A percentile compares a stretch with the other conserved stretches of the same genome.
phyloP scores from a whole-genome alignment of 495 filamentous ascomycete species.

The Penicillium riverlandense region DNA sequence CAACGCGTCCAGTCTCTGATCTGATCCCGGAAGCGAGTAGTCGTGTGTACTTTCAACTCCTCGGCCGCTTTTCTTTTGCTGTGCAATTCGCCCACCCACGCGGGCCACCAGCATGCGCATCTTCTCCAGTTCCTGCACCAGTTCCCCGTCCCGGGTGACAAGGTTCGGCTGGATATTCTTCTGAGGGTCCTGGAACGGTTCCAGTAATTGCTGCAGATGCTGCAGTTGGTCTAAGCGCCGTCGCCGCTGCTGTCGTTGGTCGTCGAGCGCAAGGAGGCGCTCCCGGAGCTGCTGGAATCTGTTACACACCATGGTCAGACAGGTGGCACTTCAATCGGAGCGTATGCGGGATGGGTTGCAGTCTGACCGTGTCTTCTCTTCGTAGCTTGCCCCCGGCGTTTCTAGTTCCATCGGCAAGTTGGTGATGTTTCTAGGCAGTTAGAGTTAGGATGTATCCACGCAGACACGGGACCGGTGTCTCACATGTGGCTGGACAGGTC shows the following conservation, averaged over 20 bases:
- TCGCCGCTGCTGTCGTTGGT: slow-evolving; percentile 43
- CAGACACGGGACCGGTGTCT: slow-evolving; percentile 3
- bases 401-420: slow-evolving; percentile 27
- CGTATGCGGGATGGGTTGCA: not conserved
- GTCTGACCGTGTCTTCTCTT: slow-evolving; percentile 26
- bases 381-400: slow-evolving; percentile 23
- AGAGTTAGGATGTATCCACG: slow-evolving; percentile 9
- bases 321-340: slow-evolving; percentile 17
- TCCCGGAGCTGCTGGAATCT: slow-evolving; percentile 51
- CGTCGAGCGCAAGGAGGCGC: slow-evolving; percentile 43
- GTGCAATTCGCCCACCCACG: slow-evolving; percentile 54
- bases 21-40: slow-evolving; percentile 22
- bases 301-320: slow-evolving; percentile 22
- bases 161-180: slow-evolving; percentile 69
- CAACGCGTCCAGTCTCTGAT: slow-evolving; percentile 28
- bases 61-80: slow-evolving; percentile 19
- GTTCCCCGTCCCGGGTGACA: slow-evolving; percentile 62
- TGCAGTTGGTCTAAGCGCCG: slow-evolving; percentile 51
- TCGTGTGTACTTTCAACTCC: slow-evolving; percentile 4
- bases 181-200: slow-evolving; percentile 49
- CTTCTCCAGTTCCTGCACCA: slow-evolving; percentile 65
- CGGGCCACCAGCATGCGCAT: slow-evolving; percentile 70
- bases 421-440: slow-evolving; percentile 31
- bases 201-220: slow-evolving; percentile 49
- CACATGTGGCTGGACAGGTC: slow-evolving; percentile 43